phyloP scores from a whole-genome alignment of 306 rosid genomes.

The Acacia confusa region DNA sequence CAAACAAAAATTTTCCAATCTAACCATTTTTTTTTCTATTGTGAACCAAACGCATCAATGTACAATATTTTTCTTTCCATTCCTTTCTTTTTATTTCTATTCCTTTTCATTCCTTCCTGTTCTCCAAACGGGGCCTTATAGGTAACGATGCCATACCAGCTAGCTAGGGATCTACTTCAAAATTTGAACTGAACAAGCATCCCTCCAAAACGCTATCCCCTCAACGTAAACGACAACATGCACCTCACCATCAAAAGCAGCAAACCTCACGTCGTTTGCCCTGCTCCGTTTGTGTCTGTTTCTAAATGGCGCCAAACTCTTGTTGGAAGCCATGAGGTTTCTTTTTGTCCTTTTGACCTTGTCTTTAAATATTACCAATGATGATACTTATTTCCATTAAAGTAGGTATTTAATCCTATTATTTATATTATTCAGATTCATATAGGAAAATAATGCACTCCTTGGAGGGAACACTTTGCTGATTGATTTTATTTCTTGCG shows the following conservation, averaged over 20 bases:
- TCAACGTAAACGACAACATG: conserved; percentile 30
- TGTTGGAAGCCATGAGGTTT: background rate
- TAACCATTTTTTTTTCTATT: too few species aligned
- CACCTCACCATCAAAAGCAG: background rate
- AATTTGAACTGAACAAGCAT: background rate
- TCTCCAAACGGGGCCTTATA: too few species aligned
- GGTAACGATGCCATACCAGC: background rate
- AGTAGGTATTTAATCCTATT: background rate
- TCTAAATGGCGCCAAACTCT: background rate
- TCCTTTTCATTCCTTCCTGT: too few species aligned
- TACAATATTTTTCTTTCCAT: too few species aligned
- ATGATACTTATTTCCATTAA: background rate
- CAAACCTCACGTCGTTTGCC: conserved; percentile 20
- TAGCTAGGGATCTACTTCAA: background rate
- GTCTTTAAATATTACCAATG: background rate
- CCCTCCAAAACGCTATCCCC: background rate
- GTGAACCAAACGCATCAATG: too few species aligned
- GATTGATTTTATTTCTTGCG: too few species aligned
- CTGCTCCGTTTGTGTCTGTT: background rate
- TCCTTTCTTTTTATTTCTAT: too few species aligned
- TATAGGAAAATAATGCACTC: too few species aligned
- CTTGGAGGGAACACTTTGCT: too few species aligned
- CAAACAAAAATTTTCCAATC: too few species aligned
- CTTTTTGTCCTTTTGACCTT: background rate
- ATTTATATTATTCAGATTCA: background rate